Base-by-base conservation (phyloP, 768 basidiomycete genomes). In the Rhodosporidiobolus sp. region DNA sequence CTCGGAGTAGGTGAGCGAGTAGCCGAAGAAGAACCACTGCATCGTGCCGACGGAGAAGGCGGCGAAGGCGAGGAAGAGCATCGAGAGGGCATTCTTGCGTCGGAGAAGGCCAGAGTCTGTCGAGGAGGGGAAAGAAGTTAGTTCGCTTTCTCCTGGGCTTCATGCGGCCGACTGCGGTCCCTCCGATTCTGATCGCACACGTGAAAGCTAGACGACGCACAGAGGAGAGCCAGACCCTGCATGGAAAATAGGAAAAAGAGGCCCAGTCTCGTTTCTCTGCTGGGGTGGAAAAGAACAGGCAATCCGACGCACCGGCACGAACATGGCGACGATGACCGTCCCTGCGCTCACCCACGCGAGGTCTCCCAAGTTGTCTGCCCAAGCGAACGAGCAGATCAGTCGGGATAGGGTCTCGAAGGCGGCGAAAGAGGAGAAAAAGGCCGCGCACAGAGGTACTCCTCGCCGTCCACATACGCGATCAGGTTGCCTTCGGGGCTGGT, bases 11-110 rank as follows among this genome's bases (percentile, higher is more conserved):
- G 90, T 89, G 54, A 93, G 83, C 1, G 91, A 89, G 82, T 92
- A 94, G 80, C 94, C 94, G 93, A 93, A 95, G 85, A 94, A 93
- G 84, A 85, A 58, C 70, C 70, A 72, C 9, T 65, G 55, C 10
- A 63, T 70, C 30, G 75, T 70, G n/a, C 75, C 80, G 55, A 83
- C 80, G 22, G 79, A 77, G 57, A 80, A 74, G 59, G 80, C 80
- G 10, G 80, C 80, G 53, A 83, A 65, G 14, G 78, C 77, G 12
- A 83, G 71, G 77, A 79, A 80, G 49, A 83, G 67, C 81, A 82
- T 82, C 34, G 82, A 83, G 19, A 83, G 77, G 1, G 82, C 83
- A 69, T 83, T 84, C 76, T 83, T 84, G 9, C 83, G 71, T 38
- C 83, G 70, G n/a, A 83, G 75, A 2, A 71, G 69, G 14, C 69